These are phyloP conservation scores for Paraphaeosphaeria minitans DNA, from an alignment of 2,329 filamentous ascomycete genomes.

Conservation along the genomic window DNA sequence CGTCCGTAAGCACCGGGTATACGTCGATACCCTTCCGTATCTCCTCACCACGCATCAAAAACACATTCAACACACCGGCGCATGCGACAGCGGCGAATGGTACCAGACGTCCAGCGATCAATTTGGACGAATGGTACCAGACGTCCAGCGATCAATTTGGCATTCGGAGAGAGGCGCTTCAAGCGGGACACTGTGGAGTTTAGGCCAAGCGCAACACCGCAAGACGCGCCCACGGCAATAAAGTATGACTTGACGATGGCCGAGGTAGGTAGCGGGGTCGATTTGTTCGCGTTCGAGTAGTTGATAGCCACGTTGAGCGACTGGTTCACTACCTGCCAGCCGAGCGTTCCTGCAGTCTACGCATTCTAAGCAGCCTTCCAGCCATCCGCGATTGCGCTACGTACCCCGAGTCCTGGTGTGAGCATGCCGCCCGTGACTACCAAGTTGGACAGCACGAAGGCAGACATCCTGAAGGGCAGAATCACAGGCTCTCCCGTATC, in stretches of 20 bases:
- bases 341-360: conserved; percentile 81
- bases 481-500: conserved; percentile 93
- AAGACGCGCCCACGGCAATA: conserved; percentile 89
- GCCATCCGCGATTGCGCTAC: conserved; percentile 24
- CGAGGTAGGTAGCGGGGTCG: conserved; percentile 79
- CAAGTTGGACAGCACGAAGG: conserved; percentile 90
- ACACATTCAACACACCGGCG: conserved; percentile 91
- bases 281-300: conserved; percentile 97
- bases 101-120: conserved; percentile 83
- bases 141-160: conserved; percentile 77
- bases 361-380: conserved; percentile 25
- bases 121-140: conserved; percentile 89
- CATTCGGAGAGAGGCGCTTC: conserved; percentile 73
- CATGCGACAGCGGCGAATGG: conserved; percentile 94
- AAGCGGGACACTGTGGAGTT: conserved; percentile 88
- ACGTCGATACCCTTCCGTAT: conserved; percentile 92
- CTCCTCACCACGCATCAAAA: conserved; percentile 96
- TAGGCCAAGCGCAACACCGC: conserved; percentile 88
- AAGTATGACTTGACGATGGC: conserved; percentile 89
- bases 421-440: conserved; percentile 97
- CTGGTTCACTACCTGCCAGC: conserved; percentile 96
- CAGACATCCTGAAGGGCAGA: conserved; percentile 96
- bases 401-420: conserved; percentile 78
- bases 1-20: conserved; percentile 77
- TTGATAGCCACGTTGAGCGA: conserved; percentile 98